Percentiles rank a stretch among this genome's conserved stretches.
Evolutionary conservation across 371 early-diverging fungal genomes (phyloP).

Genomic region (Umbelopsis sp.): DNA sequence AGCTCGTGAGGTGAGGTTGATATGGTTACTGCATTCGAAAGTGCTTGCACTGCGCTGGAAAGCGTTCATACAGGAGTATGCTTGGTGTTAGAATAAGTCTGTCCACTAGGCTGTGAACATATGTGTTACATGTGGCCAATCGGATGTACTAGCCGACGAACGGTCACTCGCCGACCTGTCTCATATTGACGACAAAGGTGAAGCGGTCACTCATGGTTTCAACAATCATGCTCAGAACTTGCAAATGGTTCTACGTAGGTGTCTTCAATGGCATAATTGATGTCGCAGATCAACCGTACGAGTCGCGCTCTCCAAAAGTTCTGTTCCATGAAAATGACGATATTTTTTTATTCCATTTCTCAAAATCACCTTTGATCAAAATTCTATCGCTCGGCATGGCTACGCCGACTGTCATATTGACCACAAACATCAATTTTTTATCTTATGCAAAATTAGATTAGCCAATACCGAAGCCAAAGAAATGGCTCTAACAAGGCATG

Average conservation of each 20-base stretch:
- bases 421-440: background rate
- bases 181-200: background rate
- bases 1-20: constrained; percentile 14
- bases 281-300: too few species aligned
- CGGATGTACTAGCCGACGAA: background rate
- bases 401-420: too few species aligned
- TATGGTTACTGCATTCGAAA: background rate
- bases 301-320: too few species aligned
- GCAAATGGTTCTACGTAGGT: background rate
- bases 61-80: background rate
- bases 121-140: background rate
- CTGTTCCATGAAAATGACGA: too few species aligned
- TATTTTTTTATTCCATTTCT: too few species aligned
- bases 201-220: too few species aligned
- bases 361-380: too few species aligned
- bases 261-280: too few species aligned
- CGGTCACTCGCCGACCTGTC: background rate
- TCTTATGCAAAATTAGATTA: background rate
- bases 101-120: background rate
- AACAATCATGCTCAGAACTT: background rate
- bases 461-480: too few species aligned
- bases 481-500: too few species aligned
- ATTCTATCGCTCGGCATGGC: too few species aligned
- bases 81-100: too few species aligned
- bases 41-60: background rate